phyloP scores from a whole-genome alignment of 331 rosid species.

The Telfairia occidentalis region DNA sequence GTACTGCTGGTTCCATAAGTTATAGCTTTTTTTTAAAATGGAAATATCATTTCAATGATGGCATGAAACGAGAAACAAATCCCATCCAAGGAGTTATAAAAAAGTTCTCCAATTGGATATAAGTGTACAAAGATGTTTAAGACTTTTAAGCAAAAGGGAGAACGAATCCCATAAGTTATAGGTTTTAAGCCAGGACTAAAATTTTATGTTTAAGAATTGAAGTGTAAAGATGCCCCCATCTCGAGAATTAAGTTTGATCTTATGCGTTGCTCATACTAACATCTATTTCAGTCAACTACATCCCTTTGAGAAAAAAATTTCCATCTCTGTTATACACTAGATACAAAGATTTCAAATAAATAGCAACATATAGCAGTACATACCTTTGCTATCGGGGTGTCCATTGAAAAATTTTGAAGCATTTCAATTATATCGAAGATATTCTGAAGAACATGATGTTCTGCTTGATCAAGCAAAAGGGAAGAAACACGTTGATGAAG shows the following conservation, averaged over 20 bases:
- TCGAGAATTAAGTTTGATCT: background rate
- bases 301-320: background rate
- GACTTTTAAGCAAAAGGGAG: too few relatives aligned
- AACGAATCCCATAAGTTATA: background rate
- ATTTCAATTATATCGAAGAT: conserved; percentile 44
- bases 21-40: too few relatives aligned
- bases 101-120: too few relatives aligned
- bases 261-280: background rate
- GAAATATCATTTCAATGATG: too few relatives aligned
- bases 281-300: background rate
- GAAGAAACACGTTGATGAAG: conserved; percentile 36
- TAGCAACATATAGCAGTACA: background rate
- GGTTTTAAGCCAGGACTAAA: background rate
- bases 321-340: background rate
- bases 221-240: background rate
- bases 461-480: conserved; percentile 44
- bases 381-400: conserved; percentile 75
- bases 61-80: too few relatives aligned
- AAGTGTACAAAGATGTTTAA: too few relatives aligned
- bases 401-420: conserved; percentile 55
- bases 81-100: too few relatives aligned
- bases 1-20: background rate
- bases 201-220: background rate
- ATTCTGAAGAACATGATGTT: conserved; percentile 51
- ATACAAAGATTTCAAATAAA: background rate